Evolutionary conservation across 257 asterid genomes (phyloP), one percentile per base, ranked within the genome.

Genomic region (Solanum ossicruentum): DNA sequence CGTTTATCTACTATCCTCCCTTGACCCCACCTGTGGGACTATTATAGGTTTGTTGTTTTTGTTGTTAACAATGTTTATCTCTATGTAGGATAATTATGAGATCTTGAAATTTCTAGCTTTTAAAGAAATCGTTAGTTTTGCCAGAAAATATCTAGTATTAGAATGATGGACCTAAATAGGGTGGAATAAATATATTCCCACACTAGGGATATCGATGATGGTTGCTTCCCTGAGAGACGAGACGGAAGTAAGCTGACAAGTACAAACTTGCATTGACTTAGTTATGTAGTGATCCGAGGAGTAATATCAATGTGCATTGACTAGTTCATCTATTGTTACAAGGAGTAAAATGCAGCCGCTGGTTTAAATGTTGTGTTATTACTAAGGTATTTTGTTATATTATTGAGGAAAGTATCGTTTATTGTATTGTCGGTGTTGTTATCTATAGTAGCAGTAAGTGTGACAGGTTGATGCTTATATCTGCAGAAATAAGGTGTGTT

Each of bases 401-500:
- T 75, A 26, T 26, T 77, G n/a, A 3, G 61, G 61, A 4, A 15
- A 23, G 47, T 51, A 8, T 51, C 82, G 16, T 51, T 77, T 5
- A 3, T 78, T 51, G 17, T 26, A 52, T 78, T 16, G 82, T 78
- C 5, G 11, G 4, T 26, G 6, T 26, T 52, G 65, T 52, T 26
- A 52, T 13, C 12, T 63, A 65, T 26, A 26, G 43, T 18, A 54
- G 58, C 20, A 49, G 20, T 21, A 21, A 36, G 43, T 67, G 15
- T 78, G 54, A 69, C 80, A 67, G 82, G 65, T 60, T 85, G 79
- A 58, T 56, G 70, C 26, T 56, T 81, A 28, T 82, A 43, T 82
- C 28, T 71, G 65, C 81, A 78, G 87, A 88, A 86, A 84, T 84
- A 86, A 82, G 75, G 45, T 61, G 45, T 61, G 83, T 84, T 86